phyloP scores from a whole-genome alignment of 495 filamentous ascomycete genomes.

The Penicillium lagena region DNA sequence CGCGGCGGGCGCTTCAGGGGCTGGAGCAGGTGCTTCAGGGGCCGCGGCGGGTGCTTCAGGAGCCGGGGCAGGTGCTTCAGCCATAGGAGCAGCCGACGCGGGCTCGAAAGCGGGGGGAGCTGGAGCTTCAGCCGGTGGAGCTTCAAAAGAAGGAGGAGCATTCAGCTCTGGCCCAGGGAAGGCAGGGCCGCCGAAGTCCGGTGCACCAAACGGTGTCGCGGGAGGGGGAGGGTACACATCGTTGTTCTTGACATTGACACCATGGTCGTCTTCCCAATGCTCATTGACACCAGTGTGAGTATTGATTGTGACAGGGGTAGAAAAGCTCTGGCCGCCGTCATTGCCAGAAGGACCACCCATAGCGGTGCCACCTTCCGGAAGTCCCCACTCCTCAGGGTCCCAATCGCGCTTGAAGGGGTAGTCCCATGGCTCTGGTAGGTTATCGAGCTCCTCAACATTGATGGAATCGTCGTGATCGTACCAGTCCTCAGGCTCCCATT shows the following conservation, averaged over 20 bases:
- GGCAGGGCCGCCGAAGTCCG: neutral
- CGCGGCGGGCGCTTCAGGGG: too few species aligned
- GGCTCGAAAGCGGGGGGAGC: too few species aligned
- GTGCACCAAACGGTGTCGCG: neutral
- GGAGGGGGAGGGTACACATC: conserved; percentile 6
- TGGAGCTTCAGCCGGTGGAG: too few species aligned
- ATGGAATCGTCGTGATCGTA: neutral
- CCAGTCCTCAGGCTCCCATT: neutral
- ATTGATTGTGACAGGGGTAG: conserved; percentile 7
- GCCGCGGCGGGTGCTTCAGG: too few species aligned
- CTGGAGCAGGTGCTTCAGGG: too few species aligned
- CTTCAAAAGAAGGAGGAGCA: too few species aligned
- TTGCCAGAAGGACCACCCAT: conserved; percentile 5
- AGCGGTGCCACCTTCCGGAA: conserved; percentile 7
- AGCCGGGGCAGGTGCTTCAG: too few species aligned
- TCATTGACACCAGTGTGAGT: conserved; percentile 13
- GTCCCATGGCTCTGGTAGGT: neutral
- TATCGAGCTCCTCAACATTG: too few species aligned
- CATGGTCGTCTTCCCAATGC: conserved; percentile 16
- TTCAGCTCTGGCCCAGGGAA: neutral
- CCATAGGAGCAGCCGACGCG: too few species aligned
- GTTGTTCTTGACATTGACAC: conserved; percentile 11
- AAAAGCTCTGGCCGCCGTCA: conserved; percentile 11
- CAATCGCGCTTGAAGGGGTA: neutral
- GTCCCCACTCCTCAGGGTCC: conserved; percentile 9